A percentile compares a stretch with the other conserved stretches of the same genome.
Evolutionary conservation across 139 green algal species (phyloP).

Genomic region (Coelastrella sp.): DNA sequence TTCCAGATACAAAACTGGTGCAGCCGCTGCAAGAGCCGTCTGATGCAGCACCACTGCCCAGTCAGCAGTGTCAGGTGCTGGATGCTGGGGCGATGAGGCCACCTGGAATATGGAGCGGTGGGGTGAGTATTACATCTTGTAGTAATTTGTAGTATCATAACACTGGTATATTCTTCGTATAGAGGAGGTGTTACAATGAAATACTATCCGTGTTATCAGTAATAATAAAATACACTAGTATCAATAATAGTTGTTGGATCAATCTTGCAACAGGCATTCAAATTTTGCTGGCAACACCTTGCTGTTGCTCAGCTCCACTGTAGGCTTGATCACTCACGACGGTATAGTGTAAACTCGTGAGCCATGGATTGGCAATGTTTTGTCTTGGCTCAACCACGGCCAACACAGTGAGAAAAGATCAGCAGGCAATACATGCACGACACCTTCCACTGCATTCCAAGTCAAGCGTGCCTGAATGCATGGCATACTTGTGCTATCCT

Average conservation of each 20-base stretch:
- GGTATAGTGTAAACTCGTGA: no score
- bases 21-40: slow-evolving; percentile 4
- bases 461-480: neutral
- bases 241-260: no score
- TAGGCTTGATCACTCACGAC: no score
- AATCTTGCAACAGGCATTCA: neutral
- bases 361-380: no score
- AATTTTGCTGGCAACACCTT: neutral
- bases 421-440: no score
- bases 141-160: no score
- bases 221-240: no score
- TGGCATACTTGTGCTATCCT: neutral
- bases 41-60: neutral
- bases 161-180: neutral
- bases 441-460: no score
- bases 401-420: no score
- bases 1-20: neutral
- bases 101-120: slow-evolving; percentile 29
- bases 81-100: slow-evolving; percentile 32
- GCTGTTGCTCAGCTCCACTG: no score
- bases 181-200: neutral
- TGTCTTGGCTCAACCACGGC: no score
- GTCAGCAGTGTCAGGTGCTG: neutral
- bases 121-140: neutral
- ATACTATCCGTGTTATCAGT: neutral